Evolutionary conservation across 257 asterid genomes (phyloP).

Genomic region (Anisodus tanguticus): DNA sequence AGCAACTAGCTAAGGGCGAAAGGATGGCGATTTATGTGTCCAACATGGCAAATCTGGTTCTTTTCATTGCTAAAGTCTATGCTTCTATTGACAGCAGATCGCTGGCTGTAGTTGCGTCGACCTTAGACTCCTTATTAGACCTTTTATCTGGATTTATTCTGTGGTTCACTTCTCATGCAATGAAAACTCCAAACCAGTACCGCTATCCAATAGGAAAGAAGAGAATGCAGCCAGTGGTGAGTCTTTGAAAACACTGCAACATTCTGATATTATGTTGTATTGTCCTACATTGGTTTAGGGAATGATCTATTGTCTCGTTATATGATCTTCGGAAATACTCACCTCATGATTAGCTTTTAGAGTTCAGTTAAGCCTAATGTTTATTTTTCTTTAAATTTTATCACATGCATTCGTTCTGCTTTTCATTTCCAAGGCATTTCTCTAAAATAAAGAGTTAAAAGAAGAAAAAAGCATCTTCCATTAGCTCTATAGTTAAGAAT

Average conservation of each 20-base stretch:
- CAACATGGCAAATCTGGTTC: slow-evolving; percentile 71
- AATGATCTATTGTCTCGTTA: not conserved
- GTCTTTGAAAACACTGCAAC: slow-evolving; percentile 10
- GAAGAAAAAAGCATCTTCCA: not conserved
- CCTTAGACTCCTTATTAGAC: slow-evolving; percentile 87
- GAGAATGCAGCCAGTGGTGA: slow-evolving; percentile 97
- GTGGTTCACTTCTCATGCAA: slow-evolving; percentile 89
- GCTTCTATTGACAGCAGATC: slow-evolving; percentile 90
- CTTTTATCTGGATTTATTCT: slow-evolving; percentile 85
- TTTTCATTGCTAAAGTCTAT: slow-evolving; percentile 74
- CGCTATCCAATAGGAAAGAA: slow-evolving; percentile 89
- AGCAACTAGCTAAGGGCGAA: slow-evolving; percentile 76
- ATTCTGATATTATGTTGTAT: not conserved
- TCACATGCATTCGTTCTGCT: not conserved
- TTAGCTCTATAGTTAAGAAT: not conserved
- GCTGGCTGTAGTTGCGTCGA: slow-evolving; percentile 89
- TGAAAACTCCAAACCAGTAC: slow-evolving; percentile 77
- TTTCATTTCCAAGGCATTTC: not conserved
- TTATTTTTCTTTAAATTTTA: not conserved
- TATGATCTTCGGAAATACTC: not conserved
- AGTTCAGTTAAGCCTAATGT: not conserved
- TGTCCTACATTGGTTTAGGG: not conserved
- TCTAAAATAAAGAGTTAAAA: not conserved
- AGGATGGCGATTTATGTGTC: slow-evolving; percentile 71
- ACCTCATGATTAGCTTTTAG: not conserved